These are phyloP conservation scores for Saturnispora dispora DNA, from an alignment of 805 yeast species.

Conservation along the genomic window DNA sequence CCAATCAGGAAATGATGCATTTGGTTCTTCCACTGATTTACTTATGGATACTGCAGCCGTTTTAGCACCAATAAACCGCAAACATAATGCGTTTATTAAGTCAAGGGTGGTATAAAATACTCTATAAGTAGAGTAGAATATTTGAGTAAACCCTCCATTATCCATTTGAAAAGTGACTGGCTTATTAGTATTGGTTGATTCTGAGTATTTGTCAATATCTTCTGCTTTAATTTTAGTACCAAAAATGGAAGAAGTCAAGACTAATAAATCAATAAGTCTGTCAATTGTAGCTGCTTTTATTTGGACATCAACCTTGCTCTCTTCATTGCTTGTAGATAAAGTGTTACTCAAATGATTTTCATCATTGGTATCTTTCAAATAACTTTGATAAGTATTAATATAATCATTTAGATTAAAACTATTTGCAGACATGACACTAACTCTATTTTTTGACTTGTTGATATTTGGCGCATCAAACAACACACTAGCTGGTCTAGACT, in stretches of 20 bases:
- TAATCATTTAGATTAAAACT: conserved; percentile 28
- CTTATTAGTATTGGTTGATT: conserved; percentile 12
- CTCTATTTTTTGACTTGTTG: conserved; percentile 21
- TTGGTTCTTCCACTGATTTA: background rate
- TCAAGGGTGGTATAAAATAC: conserved; percentile 52
- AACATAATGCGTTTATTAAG: conserved; percentile 43
- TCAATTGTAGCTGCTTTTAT: conserved; percentile 64
- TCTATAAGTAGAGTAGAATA: conserved; percentile 62
- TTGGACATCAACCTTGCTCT: conserved; percentile 19
- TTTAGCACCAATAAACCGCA: conserved; percentile 52
- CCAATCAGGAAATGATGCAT: conserved; percentile 46
- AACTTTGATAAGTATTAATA: conserved; percentile 18
- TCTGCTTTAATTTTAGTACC: conserved; percentile 32
- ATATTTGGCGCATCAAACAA: conserved; percentile 22
- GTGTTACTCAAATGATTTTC: background rate
- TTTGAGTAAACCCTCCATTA: conserved; percentile 52
- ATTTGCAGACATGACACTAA: conserved; percentile 28
- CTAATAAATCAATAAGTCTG: conserved; percentile 68
- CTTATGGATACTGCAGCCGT: conserved; percentile 51
- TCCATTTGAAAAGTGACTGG: conserved; percentile 43
- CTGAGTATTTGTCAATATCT: conserved; percentile 35
- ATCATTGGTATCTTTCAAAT: conserved; percentile 16
- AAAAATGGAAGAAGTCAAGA: conserved; percentile 59
- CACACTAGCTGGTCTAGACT: conserved; percentile 26
- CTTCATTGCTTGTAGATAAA: background rate